These are phyloP conservation scores for Mycena leptocephala DNA, from an alignment of 768 basidiomycete species.

Conservation along the genomic window DNA sequence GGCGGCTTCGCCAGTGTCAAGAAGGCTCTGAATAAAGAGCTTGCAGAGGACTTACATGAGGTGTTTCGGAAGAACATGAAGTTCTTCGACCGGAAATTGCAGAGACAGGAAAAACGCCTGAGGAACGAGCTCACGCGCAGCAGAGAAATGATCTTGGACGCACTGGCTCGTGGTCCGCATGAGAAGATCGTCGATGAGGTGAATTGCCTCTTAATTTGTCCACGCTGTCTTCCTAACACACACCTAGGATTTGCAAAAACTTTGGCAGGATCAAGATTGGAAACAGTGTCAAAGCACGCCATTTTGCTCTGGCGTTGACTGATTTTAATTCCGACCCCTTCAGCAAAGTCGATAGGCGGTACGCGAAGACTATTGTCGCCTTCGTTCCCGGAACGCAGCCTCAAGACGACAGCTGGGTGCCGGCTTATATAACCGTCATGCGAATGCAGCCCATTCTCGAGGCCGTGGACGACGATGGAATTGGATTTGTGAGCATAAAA, in stretches of 20 bases:
- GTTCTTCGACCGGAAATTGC: no score
- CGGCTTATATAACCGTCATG: conserved; percentile 44
- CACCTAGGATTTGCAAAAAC: conserved; percentile 54
- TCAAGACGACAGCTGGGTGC: conserved; percentile 40
- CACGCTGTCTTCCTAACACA: no score
- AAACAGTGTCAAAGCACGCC: conserved; percentile 53
- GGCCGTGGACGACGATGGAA: conserved; percentile 46
- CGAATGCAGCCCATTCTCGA: conserved; percentile 46
- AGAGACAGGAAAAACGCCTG: no score
- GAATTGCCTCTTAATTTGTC: no score
- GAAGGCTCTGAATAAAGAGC: not conserved
- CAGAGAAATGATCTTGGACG: no score
- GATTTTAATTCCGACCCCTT: conserved; percentile 20
- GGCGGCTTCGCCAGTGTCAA: not conserved
- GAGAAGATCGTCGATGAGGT: no score
- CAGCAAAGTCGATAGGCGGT: conserved; percentile 12
- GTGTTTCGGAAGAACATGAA: not conserved
- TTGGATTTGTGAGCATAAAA: conserved; percentile 45
- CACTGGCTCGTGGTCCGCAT: no score
- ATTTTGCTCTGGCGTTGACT: conserved; percentile 51
- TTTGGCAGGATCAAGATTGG: conserved; percentile 64
- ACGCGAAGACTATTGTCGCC: not conserved
- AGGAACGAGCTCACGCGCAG: no score
- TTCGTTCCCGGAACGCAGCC: not conserved
- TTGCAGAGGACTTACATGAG: not conserved